Base-by-base conservation (phyloP, 2,329 filamentous ascomycete genomes). In the Xylariaceae sp. region DNA sequence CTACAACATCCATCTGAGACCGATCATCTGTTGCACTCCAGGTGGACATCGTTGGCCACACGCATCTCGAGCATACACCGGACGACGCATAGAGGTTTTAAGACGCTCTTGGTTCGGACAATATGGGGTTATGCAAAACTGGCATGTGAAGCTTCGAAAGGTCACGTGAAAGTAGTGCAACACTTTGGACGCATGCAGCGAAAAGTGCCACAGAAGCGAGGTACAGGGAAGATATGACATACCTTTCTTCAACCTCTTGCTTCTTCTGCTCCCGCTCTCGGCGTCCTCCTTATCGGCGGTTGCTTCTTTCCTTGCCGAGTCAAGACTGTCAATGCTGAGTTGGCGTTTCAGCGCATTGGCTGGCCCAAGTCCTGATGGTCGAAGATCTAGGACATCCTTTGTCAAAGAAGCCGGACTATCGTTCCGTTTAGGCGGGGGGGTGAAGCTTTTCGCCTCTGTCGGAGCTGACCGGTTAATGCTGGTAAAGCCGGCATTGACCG, bases 231-330 rank as follows among this genome's bases (percentile, higher is more conserved):
- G 29, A 38, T 19, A 31, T 7, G 31, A 63, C 74, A 56, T 71
- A 84, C 81, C 82, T 72, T 94, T 95, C 63, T 92, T 94, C 9
- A 95, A 71, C 30, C 92, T 81, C 67, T 98, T 98, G 63, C 89
- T 96, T 41, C 90, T 81, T 46, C 92, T 78, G 48, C 84, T 87
- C 46, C 76, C 76, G 50, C 68, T 70, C 34, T 88, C 83, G 1
- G 62, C 63, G 37, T 88, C 82, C 8, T 77, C 76, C 23, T 67
- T 71, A 30, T 73, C 69, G 9, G 56, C 57, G 3, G 66, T 65
- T 8, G 56, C 59, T 14, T 78, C 74, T 44, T 70, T 73, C 46
- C 62, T 70, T 2, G 63, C 52, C 0, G 64, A 66, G 46, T 75
- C 72, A 5, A 69, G 54, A 41, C 70, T 74, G 23, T 76, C 74